Conservation (phyloP, 2,329 filamentous ascomycete genomes). For the Exserohilum turcica region DNA sequence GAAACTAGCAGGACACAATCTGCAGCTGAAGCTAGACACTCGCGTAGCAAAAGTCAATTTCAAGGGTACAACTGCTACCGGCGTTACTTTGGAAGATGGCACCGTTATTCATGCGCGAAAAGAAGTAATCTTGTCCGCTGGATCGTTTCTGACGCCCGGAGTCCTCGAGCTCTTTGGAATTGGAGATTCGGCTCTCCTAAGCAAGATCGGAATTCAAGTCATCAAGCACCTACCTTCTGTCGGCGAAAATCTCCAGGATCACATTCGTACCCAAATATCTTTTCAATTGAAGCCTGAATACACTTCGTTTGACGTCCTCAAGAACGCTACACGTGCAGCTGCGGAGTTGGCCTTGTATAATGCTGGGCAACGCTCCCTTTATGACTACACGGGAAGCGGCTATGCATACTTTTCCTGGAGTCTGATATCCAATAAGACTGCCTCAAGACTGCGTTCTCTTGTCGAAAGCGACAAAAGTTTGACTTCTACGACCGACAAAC, state of each 20-base stretch:
- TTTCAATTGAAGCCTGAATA: conserved; percentile 32
- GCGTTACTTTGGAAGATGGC: conserved; percentile 41
- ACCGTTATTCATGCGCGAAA: conserved; percentile 35
- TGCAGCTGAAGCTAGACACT: conserved; percentile 48
- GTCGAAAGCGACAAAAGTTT: conserved; percentile 33
- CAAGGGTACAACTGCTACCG: conserved; percentile 31
- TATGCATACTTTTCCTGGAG: conserved; percentile 54
- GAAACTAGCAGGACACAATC: conserved; percentile 50
- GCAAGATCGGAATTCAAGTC: conserved; percentile 24
- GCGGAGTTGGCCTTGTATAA: conserved; percentile 49
- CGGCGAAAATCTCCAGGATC: conserved; percentile 43
- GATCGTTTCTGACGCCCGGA: conserved; percentile 33
- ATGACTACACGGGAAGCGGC: conserved; percentile 49
- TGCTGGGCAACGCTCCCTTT: conserved; percentile 41
- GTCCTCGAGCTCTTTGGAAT: conserved; percentile 36
- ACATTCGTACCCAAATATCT: conserved; percentile 35
- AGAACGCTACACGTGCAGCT: conserved; percentile 41
- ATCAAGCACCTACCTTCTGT: conserved; percentile 28
- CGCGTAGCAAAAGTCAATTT: conserved; percentile 50
- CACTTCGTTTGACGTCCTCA: conserved; percentile 31
- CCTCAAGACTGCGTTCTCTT: conserved; percentile 37
- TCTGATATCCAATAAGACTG: conserved; percentile 43
- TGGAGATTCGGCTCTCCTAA: conserved; percentile 23
- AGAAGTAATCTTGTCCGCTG: conserved; percentile 38
- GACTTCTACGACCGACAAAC: conserved; percentile 21